These are phyloP conservation scores for Plasmodium falciparum DNA, from an alignment of 169 alveolate genomes.

Conservation along the genomic window DNA sequence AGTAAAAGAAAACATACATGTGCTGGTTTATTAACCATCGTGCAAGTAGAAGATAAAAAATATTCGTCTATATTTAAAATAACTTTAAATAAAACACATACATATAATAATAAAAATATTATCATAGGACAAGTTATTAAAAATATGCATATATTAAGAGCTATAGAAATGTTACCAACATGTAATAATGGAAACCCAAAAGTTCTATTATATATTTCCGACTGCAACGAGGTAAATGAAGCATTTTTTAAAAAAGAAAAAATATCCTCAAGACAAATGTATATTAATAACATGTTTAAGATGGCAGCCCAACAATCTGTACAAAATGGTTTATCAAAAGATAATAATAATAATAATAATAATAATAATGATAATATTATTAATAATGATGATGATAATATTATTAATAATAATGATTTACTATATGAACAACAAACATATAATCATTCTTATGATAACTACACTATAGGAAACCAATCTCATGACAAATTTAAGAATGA, in stretches of 20 bases:
- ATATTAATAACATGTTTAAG: conserved; percentile 34
- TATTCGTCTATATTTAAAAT: conserved; percentile 66
- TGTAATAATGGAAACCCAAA: conserved; percentile 13
- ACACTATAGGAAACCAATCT: not conserved
- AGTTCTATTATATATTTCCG: conserved; percentile 23
- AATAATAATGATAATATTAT: not conserved
- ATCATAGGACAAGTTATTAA: conserved; percentile 47
- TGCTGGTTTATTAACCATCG: conserved; percentile 60
- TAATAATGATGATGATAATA: not conserved
- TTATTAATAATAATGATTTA: not conserved
- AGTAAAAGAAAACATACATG: conserved; percentile 34
- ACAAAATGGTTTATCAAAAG: not conserved
- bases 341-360: not conserved
- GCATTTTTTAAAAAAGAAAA: conserved; percentile 22
- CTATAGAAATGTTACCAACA: conserved; percentile 45
- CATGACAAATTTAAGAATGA: not conserved
- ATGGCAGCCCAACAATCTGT: not conserved
- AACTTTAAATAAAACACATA: conserved; percentile 13
- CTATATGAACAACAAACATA: not conserved
- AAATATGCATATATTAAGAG: conserved; percentile 66
- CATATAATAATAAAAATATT: conserved; percentile 36
- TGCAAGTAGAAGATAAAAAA: conserved; percentile 27
- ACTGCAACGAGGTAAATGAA: conserved; percentile 32
- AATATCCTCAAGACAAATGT: conserved; percentile 27
- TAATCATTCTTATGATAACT: not conserved